Evolutionary conservation across 371 early-diverging fungal species (phyloP), one percentile per base, ranked within the genome.

Genomic region (Mortierella sp.): DNA sequence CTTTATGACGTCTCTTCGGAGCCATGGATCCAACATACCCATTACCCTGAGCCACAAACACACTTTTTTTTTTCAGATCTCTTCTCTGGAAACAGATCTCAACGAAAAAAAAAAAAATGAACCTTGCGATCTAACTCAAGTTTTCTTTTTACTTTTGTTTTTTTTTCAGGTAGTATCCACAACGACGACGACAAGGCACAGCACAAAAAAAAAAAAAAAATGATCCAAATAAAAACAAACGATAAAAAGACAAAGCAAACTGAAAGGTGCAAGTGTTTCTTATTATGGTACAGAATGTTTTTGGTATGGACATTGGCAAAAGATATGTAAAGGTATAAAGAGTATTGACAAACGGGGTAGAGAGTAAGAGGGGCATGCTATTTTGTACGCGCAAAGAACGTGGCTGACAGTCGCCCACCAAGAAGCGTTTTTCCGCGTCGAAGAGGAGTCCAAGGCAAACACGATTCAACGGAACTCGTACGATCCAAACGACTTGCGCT

Each of bases 391-490:
- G 60, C 51, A 51, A 16, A 51, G 51, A 51, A 21, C 29, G 32
- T 32, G 29, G 0, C 12, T 58, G 29, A 5, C 4, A 63, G 24
- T 7, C 54, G 24, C 8, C 11, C 54, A 7, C 8, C 1, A 5
- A 38, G 21, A 65, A 38, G 35, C 8, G 41, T 16, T 65, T 65
- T 35, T 24, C 16, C 16, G 5, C 4, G 35, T 12, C 14, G 49
- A 44, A 10, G 41, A 29, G 35, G 58, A 56, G 54, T 63, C 7
- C 18, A 68, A 51, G 71, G 18, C n/a, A 43, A 41, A 8, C 32
- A 14, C 32, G 11, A 0, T 51, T 92, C 74, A 95, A 77, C 94
- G 93, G 74, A 94, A 93, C 83, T 94, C 94, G 85, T 91, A 94
- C 14, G 86, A 90, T 24, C 90, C 89, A 83, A 92, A 93, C 11